Conservation (phyloP, 2,329 filamentous ascomycete genomes). For the Ophiognomonia clavigignenti-juglandacearum region DNA sequence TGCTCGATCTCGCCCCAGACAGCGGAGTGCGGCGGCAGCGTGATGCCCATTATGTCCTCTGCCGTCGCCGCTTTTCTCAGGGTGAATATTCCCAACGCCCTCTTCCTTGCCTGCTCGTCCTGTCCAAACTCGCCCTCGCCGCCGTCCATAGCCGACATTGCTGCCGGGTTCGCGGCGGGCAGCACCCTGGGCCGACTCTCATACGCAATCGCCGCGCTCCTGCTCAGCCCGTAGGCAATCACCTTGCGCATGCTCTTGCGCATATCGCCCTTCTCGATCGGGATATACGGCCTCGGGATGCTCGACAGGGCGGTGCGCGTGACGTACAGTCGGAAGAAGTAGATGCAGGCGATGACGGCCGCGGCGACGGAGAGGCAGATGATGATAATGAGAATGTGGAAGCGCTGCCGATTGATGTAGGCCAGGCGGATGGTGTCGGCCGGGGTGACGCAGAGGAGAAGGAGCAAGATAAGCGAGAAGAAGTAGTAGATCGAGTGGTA, state of each 20-base stretch:
- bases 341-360: constrained; percentile 68
- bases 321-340: constrained; percentile 79
- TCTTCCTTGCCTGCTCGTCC: constrained; percentile 12
- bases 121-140: constrained; percentile 5
- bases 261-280: constrained; percentile 80
- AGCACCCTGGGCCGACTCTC: constrained; percentile 65
- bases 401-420: constrained; percentile 58
- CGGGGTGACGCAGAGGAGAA: constrained; percentile 74
- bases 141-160: neutral
- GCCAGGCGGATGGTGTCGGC: constrained; percentile 78
- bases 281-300: constrained; percentile 84
- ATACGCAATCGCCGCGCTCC: constrained; percentile 78
- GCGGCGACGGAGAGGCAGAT: constrained; percentile 71
- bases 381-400: constrained; percentile 79
- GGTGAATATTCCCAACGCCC: constrained; percentile 20
- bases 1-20: constrained; percentile 84
- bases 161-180: constrained; percentile 17
- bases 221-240: constrained; percentile 65
- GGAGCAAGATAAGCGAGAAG: constrained; percentile 67
- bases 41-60: constrained; percentile 35
- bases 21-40: constrained; percentile 45
- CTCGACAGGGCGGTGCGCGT: constrained; percentile 72
- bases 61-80: constrained; percentile 32
- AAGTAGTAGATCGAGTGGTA: constrained; percentile 76
- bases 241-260: constrained; percentile 68